Conservation (phyloP, 1,284 basidiomycete genomes). For the Phylloporus sp. region DNA sequence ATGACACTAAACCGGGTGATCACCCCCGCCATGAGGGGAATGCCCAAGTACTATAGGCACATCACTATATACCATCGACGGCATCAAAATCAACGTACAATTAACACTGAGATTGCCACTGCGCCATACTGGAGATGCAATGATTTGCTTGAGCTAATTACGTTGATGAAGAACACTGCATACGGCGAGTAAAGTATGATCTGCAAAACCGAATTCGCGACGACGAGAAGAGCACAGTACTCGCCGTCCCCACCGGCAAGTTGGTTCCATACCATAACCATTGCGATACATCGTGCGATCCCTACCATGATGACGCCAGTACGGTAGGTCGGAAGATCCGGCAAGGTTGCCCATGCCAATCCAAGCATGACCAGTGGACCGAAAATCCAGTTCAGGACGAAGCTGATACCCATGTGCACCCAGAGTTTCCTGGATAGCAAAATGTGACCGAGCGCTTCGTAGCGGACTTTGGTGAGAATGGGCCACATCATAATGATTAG, state of each 20-base stretch:
- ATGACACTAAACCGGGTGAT: conserved; percentile 67
- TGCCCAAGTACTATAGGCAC: conserved; percentile 66
- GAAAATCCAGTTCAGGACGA: conserved; percentile 83
- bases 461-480: conserved; percentile 79
- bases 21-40: conserved; percentile 70
- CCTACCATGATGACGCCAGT: conserved; percentile 62
- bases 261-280: conserved; percentile 87
- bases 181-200: conserved; percentile 81
- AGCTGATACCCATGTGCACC: conserved; percentile 72
- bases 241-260: conserved; percentile 78
- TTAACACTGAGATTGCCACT: conserved; percentile 79
- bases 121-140: conserved; percentile 67
- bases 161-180: conserved; percentile 77
- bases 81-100: conserved; percentile 47
- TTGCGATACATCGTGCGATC: conserved; percentile 69
- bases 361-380: conserved; percentile 85
- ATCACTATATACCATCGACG: not conserved
- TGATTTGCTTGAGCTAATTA: conserved; percentile 55
- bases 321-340: conserved; percentile 70
- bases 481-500: conserved; percentile 94
- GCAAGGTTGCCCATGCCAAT: conserved; percentile 84
- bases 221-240: conserved; percentile 77
- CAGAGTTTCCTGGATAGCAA: conserved; percentile 57
- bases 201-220: conserved; percentile 70
- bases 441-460: conserved; percentile 68